Evolutionary conservation across 2,329 filamentous ascomycete species (phyloP), one percentile per base, ranked within the genome.

Genomic region (Fusarium sp.): DNA sequence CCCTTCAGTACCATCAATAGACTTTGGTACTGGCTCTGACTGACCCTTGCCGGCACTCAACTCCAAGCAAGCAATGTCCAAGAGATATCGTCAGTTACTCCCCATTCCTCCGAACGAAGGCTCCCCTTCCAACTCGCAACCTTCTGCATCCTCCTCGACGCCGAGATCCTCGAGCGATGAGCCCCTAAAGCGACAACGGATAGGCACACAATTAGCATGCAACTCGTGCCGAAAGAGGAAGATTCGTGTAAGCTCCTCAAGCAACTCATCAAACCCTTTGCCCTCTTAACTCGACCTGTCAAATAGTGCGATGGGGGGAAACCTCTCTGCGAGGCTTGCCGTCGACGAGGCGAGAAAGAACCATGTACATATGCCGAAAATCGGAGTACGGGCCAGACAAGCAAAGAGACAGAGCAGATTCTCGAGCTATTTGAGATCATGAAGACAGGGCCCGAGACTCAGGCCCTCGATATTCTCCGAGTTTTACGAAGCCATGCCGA

Each of bases 21-120:
- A 31, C 21, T 33, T 46, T 33, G 31, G 39, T 33, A 44, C 21
- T 23, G 18, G 16, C 21, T 15, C 38, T 9, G 48, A 23, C 23
- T 11, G 28, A 5, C 20, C 11, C 12, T 39, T 33, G 20, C 29
- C 16, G 18, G 24, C 39, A 29, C 38, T 41, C 23, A 24, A 42
- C 21, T 29, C 55, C 21, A 20, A 39, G 47, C 21, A 20, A 39
- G 47, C 26, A 42, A 69, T 69, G 65, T 69, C 65, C 18, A 66
- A 69, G 31, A 62, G 65, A 44, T 66, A 69, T 42, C 60, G 60
- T 13, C 55, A 69, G 18, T 43, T 63, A 29, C 55, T 69, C 9
- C 62, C 49, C 35, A 20, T 64, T 12, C 62, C 53, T 20, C 37
- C 20, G 11, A 20, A 28, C 7, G 43, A 63, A 24, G 54, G 44